phyloP scores from a whole-genome alignment of 768 basidiomycete genomes.

The Favolaschia claudopus region DNA sequence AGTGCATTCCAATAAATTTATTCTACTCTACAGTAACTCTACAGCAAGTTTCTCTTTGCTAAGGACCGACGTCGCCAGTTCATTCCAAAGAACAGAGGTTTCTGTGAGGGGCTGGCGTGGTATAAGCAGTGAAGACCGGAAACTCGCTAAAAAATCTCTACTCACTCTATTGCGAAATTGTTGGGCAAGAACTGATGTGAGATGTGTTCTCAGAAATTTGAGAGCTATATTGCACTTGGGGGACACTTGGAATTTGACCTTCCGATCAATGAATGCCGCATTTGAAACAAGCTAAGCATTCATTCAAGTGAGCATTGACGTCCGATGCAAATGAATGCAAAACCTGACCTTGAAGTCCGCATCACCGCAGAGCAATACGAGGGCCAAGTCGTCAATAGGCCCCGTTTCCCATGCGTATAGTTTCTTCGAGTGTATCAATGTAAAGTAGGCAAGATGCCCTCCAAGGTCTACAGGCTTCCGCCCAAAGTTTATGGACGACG shows the following conservation, averaged over 20 bases:
- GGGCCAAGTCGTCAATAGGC: slow-evolving; percentile 82
- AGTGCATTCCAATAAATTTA: background rate
- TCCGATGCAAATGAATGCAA: background rate
- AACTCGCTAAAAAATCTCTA: background rate
- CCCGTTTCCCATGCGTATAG: slow-evolving; percentile 94
- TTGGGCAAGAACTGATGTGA: slow-evolving; percentile 64
- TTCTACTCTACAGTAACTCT: slow-evolving; percentile 24
- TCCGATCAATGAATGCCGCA: slow-evolving; percentile 82
- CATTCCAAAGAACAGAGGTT: slow-evolving; percentile 75
- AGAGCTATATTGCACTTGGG: slow-evolving; percentile 82
- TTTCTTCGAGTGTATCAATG: slow-evolving; percentile 94
- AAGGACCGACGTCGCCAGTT: slow-evolving; percentile 68
- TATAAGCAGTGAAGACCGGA: too few relatives aligned
- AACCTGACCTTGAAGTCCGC: slow-evolving; percentile 76
- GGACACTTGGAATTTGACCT: slow-evolving; percentile 73
- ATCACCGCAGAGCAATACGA: slow-evolving; percentile 90
- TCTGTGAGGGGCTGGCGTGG: slow-evolving; percentile 52
- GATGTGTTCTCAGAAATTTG: slow-evolving; percentile 75
- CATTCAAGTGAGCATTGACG: background rate
- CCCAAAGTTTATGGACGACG: slow-evolving; percentile 90
- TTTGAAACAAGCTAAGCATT: slow-evolving; percentile 69
- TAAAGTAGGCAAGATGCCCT: slow-evolving; percentile 84
- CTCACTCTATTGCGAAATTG: slow-evolving; percentile 63
- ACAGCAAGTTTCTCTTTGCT: slow-evolving; percentile 55
- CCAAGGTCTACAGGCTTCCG: slow-evolving; percentile 73